Evolutionary conservation across 2,329 filamentous ascomycete species (phyloP).

Genomic region (Colletotrichum filicis): DNA sequence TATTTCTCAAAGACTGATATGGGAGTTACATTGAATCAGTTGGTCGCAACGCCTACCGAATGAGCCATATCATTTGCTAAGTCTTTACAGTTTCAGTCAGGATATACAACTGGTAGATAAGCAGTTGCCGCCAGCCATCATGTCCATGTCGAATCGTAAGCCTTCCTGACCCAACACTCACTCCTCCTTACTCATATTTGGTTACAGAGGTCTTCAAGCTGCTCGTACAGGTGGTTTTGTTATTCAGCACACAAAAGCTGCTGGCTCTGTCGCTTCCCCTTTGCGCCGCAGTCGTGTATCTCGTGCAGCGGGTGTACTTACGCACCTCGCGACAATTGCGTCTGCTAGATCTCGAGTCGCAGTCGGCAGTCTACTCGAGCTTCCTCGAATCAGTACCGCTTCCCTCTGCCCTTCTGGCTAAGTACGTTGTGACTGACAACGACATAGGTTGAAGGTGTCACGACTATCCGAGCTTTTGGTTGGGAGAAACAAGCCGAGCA

Average conservation of each 20-base stretch:
- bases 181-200: neutral
- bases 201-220: constrained; percentile 25
- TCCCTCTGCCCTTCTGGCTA: neutral
- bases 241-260: constrained; percentile 24
- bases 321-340: constrained; percentile 55
- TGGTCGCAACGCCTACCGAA: neutral
- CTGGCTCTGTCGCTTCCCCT: constrained; percentile 42
- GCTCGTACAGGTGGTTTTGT: neutral
- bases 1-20: constrained; percentile 39
- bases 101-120: constrained; percentile 41
- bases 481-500: constrained; percentile 58
- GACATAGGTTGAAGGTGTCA: constrained; percentile 51
- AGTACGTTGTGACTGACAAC: neutral
- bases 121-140: constrained; percentile 10
- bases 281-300: constrained; percentile 39
- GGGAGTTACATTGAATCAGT: constrained; percentile 36
- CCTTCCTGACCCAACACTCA: neutral
- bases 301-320: constrained; percentile 51
- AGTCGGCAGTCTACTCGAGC: constrained; percentile 51
- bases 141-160: constrained; percentile 14
- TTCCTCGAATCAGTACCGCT: constrained; percentile 53
- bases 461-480: constrained; percentile 65
- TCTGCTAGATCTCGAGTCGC: constrained; percentile 54
- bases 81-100: constrained; percentile 38
- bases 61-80: neutral